Conservation (phyloP, 2,329 filamentous ascomycete species). For the Talaromyces funiculosus region DNA sequence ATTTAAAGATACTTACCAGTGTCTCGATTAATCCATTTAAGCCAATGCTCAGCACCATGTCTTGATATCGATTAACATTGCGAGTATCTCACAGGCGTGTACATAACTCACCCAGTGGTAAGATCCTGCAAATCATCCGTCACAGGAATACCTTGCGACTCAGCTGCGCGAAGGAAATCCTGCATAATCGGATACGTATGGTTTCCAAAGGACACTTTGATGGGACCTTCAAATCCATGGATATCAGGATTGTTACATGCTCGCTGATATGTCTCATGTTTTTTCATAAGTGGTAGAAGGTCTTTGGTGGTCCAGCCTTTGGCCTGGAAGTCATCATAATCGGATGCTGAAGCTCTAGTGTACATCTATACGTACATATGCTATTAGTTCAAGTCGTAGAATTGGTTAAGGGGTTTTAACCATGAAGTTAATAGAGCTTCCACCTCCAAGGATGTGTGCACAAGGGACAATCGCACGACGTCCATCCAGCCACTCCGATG, state of each 20-base stretch:
- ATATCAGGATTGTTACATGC: conserved; percentile 56
- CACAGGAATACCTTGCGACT: conserved; percentile 67
- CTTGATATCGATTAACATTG: conserved; percentile 15
- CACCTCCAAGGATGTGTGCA: conserved; percentile 66
- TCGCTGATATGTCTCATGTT: conserved; percentile 72
- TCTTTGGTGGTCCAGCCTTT: conserved; percentile 76
- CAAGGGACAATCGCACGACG: conserved; percentile 68
- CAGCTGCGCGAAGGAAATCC: conserved; percentile 67
- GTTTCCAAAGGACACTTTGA: conserved; percentile 77
- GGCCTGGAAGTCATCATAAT: conserved; percentile 73
- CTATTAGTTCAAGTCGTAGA: not conserved
- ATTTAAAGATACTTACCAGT: conserved; percentile 38
- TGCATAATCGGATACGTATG: conserved; percentile 78
- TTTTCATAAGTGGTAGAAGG: conserved; percentile 69
- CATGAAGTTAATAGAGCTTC: conserved; percentile 74
- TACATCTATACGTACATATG: conserved; percentile 52
- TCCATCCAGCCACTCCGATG: conserved; percentile 66
- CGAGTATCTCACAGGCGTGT: not conserved
- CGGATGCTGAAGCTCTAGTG: conserved; percentile 64
- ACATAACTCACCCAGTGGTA: conserved; percentile 30
- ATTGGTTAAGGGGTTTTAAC: conserved; percentile 31
- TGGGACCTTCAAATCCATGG: conserved; percentile 73
- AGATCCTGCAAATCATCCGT: conserved; percentile 74
- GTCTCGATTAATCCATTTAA: conserved; percentile 74
- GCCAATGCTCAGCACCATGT: conserved; percentile 72